Evolutionary conservation across 257 asterid species (phyloP).

Genomic region (Coffea canephora): DNA sequence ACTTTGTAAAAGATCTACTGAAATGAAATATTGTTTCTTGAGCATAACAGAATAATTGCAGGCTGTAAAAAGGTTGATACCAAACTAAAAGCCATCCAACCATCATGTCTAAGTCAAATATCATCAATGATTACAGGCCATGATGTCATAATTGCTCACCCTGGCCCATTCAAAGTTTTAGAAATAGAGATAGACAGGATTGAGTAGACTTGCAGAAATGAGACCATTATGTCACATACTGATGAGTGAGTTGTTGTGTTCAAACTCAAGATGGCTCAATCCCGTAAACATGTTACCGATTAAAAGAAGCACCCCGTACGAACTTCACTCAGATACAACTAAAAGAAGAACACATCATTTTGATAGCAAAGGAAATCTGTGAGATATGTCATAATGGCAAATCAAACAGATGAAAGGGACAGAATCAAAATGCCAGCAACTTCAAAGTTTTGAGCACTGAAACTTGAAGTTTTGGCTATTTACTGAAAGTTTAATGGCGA

Average conservation of each 20-base stretch:
- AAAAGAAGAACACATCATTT: neutral
- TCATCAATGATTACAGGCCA: neutral
- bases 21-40: neutral
- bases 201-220: neutral
- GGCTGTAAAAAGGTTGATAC: neutral
- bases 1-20: neutral
- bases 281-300: neutral
- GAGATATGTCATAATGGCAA: neutral
- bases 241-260: neutral
- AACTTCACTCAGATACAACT: neutral
- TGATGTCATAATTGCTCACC: neutral
- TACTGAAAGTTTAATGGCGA: neutral
- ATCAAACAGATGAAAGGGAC: neutral
- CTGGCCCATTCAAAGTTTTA: neutral
- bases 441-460: neutral
- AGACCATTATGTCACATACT: neutral
- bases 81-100: neutral
- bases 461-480: neutral
- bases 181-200: neutral
- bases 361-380: neutral
- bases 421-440: neutral
- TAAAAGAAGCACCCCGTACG: neutral
- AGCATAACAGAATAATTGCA: neutral
- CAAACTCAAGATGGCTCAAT: conserved; percentile 5
- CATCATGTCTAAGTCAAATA: neutral